Evolutionary conservation across 2,329 filamentous ascomycete species (phyloP).

Genomic region (Calonectria hawksworthii): DNA sequence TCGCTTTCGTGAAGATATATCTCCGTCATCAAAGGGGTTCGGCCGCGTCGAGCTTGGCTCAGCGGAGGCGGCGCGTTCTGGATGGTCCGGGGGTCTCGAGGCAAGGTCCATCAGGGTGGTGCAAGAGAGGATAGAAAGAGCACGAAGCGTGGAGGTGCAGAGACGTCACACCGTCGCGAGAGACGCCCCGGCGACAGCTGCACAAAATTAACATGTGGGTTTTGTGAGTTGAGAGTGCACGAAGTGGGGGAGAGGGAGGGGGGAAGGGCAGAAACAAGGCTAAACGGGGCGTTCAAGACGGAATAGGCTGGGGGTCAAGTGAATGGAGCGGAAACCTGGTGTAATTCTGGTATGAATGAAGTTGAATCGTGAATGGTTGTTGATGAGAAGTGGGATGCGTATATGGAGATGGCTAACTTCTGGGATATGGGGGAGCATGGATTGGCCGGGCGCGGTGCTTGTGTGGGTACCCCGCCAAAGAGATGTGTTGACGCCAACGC

Average conservation of each 20-base stretch:
- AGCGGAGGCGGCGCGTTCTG: constrained; percentile 72
- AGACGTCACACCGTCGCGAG: constrained; percentile 66
- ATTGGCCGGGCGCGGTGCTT: constrained; percentile 54
- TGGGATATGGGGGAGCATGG: constrained; percentile 45
- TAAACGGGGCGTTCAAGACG: neutral
- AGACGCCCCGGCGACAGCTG: constrained; percentile 67
- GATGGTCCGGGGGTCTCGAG: constrained; percentile 63
- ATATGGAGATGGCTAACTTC: constrained; percentile 42
- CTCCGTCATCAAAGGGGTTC: constrained; percentile 74
- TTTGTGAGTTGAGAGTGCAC: constrained; percentile 45
- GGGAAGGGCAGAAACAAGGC: constrained; percentile 35
- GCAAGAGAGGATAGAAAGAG: constrained; percentile 50
- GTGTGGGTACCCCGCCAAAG: constrained; percentile 53
- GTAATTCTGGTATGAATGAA: constrained; percentile 23
- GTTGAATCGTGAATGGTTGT: constrained; percentile 33
- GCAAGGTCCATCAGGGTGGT: constrained; percentile 68
- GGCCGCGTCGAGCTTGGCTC: constrained; percentile 74
- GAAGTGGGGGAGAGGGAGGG: constrained; percentile 37
- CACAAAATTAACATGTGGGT: constrained; percentile 71
- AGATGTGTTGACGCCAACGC: constrained; percentile 18
- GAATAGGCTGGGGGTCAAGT: constrained; percentile 16
- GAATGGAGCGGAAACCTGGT: constrained; percentile 30
- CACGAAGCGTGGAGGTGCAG: constrained; percentile 61
- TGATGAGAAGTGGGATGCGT: constrained; percentile 40
- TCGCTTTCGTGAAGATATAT: constrained; percentile 70